These are phyloP conservation scores for Salix dunnii DNA, from an alignment of 345 rosid species.

Conservation along the genomic window DNA sequence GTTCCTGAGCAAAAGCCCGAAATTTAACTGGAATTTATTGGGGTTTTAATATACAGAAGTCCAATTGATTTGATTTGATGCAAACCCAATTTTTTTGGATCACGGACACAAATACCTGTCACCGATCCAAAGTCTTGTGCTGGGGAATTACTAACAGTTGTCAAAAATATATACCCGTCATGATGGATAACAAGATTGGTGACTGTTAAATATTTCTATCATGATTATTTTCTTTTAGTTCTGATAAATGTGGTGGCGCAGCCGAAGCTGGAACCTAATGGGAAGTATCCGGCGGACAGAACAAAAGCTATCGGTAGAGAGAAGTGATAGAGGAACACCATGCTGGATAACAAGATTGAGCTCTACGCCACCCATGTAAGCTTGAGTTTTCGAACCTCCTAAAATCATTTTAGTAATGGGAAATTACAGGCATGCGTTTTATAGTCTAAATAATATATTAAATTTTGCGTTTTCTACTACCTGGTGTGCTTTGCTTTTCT, in stretches of 20 bases:
- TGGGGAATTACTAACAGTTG: background rate
- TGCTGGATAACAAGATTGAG: constrained; percentile 78
- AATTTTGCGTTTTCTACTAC: too few relatives aligned
- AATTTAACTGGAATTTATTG: constrained; percentile 74
- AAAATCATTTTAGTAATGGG: background rate
- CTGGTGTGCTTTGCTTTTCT: too few relatives aligned
- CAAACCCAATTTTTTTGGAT: too few relatives aligned
- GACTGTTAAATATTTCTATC: background rate
- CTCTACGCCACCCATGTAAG: constrained; percentile 83
- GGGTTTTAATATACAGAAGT: constrained; percentile 44
- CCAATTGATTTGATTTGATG: too few relatives aligned
- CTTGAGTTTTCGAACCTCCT: background rate
- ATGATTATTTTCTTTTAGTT: background rate
- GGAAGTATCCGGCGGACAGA: constrained; percentile 60
- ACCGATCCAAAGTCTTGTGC: too few relatives aligned
- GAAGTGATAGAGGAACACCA: constrained; percentile 70
- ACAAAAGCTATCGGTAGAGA: constrained; percentile 69
- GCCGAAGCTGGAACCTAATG: constrained; percentile 66
- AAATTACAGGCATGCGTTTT: background rate
- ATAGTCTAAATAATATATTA: background rate
- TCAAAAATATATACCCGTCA: too few relatives aligned
- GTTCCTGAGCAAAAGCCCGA: constrained; percentile 40
- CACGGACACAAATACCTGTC: too few relatives aligned
- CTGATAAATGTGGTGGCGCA: constrained; percentile 26
- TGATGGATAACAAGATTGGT: too few relatives aligned